Percentiles rank a stretch among this genome's conserved stretches.
Evolutionary conservation across 352 stramenopile genomes (phyloP).

Genomic region (Thraustotheca clavata): DNA sequence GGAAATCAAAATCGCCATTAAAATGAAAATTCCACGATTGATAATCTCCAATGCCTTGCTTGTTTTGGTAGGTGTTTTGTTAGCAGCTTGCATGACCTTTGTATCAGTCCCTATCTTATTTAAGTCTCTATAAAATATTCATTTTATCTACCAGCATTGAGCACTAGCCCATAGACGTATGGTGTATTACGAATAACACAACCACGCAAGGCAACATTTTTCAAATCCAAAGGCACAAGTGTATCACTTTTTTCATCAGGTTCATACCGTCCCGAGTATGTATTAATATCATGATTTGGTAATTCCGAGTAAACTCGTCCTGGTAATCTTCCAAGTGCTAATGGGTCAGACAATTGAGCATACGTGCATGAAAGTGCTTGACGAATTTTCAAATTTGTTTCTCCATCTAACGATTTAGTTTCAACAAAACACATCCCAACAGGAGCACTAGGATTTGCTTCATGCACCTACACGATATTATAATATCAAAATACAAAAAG

Average conservation of each 20-base stretch:
- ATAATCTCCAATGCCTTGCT: conserved; percentile 82
- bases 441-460: conserved; percentile 46
- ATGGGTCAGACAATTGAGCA: conserved; percentile 66
- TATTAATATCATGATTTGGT: conserved; percentile 85
- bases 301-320: conserved; percentile 63
- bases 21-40: conserved; percentile 61
- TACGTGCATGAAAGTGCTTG: conserved; percentile 76
- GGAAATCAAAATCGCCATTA: conserved; percentile 59
- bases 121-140: neutral
- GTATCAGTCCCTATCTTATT: conserved; percentile 36
- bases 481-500: neutral
- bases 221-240: conserved; percentile 77
- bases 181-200: conserved; percentile 81
- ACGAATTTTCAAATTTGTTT: conserved; percentile 83
- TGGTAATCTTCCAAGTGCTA: conserved; percentile 49
- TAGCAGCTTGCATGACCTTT: conserved; percentile 83
- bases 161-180: conserved; percentile 66
- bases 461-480: conserved; percentile 24
- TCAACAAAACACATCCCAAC: conserved; percentile 81
- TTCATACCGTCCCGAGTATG: conserved; percentile 70
- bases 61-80: conserved; percentile 58
- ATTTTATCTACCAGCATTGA: conserved; percentile 53
- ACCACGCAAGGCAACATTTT: conserved; percentile 70
- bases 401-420: conserved; percentile 79
- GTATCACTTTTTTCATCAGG: conserved; percentile 44